Base-by-base conservation (phyloP, 2,329 filamentous ascomycete species). In the Verticillium isaacii region DNA sequence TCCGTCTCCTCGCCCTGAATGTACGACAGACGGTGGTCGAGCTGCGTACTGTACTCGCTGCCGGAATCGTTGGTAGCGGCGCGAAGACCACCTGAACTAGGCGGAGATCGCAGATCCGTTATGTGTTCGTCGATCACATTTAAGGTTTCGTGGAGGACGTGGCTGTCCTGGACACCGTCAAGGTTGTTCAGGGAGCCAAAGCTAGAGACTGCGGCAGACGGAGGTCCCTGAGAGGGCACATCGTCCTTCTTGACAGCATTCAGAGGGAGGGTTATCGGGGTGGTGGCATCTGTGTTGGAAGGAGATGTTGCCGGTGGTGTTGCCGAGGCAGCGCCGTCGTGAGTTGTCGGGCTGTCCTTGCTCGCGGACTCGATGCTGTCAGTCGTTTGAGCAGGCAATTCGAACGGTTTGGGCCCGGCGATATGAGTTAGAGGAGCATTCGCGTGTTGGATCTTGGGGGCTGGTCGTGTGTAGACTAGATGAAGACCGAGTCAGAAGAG, bases 51-150 rank as follows among this genome's bases (percentile, higher is more conserved):
- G 75, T 97, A 97, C 73, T 96, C 92, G 77, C 92, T 97, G 58
- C 89, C 90, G 2, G 93, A 96, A 73, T 96, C 92, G 65, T 87
- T 92, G 54, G 82, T 76, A 59, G 77, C 75, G 61, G 82, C 70
- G 66, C 85, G 78, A 65, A 88, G 73, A 37, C 73, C 75, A 32
- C 85, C 83, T 64, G 79, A 83, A 64, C 76, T 80, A 5, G 80
- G 78, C 7, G 83, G 78, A 19, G 83, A 84, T 64, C 84, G 80
- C 66, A 98, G 85, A 73, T 97, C 91, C 52, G 92, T 97, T 68
- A 98, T 97, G 72, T 97, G 94, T 76, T 98, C 94, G 73, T 98
- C 90, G 69, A 98, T 98, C 62, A 98, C 94, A 70, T 93, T 97
- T 59, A 98, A 78, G 0, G 94, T 97, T 74, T 98, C 93, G 72